Evolutionary conservation across 306 rosid species (phyloP).

Genomic region (Vachellia pachyceras): DNA sequence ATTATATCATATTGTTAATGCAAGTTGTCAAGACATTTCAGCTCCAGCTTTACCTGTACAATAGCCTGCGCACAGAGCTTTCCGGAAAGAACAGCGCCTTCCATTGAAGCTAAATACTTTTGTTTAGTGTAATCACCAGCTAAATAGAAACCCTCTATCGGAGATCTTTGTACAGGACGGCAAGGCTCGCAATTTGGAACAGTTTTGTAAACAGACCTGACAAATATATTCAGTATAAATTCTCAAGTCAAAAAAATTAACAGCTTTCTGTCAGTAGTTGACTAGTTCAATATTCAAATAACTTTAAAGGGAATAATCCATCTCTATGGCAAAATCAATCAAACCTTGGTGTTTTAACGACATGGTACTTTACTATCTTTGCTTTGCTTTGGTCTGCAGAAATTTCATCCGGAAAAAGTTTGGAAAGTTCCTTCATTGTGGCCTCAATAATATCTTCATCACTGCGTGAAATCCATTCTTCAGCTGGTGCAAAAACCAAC

Average conservation of each 20-base stretch:
- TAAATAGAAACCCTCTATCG: constrained; percentile 89
- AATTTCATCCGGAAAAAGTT: constrained; percentile 94
- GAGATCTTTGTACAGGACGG: constrained; percentile 93
- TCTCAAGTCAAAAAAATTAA: constrained; percentile 27
- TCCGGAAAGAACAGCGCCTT: constrained; percentile 98
- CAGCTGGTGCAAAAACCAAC: constrained; percentile 98
- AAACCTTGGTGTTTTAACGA: constrained; percentile 97
- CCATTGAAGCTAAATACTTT: constrained; percentile 97
- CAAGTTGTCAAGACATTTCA: constrained; percentile 14
- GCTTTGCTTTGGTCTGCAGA: constrained; percentile 94
- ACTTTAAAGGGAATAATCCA: constrained; percentile 28
- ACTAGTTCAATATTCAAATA: constrained; percentile 9
- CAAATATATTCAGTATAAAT: constrained; percentile 22
- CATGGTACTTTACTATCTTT: constrained; percentile 86
- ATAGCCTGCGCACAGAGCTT: constrained; percentile 96
- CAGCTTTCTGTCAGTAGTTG: constrained; percentile 7
- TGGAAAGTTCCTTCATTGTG: constrained; percentile 92
- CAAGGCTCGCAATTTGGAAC: constrained; percentile 92
- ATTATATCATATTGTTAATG: constrained; percentile 21
- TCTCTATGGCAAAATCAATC: constrained; percentile 24
- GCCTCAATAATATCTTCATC: constrained; percentile 91
- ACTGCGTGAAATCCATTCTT: constrained; percentile 88
- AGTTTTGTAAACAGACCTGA: constrained; percentile 94
- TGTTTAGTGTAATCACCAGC: constrained; percentile 98
- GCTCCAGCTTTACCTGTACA: constrained; percentile 71